A percentile compares a stretch with the other conserved stretches of the same genome.
Evolutionary conservation across 2,329 filamentous ascomycete species (phyloP).

Genomic region (Fusarium solani-melongenae): DNA sequence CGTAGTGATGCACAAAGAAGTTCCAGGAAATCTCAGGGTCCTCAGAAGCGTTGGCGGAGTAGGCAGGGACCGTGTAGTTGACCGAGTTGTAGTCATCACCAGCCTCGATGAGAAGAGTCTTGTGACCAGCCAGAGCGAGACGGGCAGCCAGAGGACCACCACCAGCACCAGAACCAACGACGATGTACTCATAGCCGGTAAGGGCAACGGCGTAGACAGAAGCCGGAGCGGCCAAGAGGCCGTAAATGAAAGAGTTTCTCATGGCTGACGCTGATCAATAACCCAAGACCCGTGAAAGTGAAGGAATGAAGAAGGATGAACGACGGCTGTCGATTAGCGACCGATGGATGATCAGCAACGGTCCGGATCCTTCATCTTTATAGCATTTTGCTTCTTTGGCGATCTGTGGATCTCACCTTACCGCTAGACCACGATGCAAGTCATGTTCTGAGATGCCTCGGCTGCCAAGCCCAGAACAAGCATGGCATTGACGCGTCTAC

Average conservation of each 20-base stretch:
- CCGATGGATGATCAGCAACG: neutral
- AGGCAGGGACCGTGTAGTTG: slow-evolving; percentile 66
- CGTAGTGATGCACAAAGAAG: slow-evolving; percentile 72
- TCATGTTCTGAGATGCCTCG: neutral
- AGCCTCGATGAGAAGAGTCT: slow-evolving; percentile 70
- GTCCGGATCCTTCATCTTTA: neutral
- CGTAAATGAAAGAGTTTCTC: slow-evolving; percentile 25
- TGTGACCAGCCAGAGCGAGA: slow-evolving; percentile 68
- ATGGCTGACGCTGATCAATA: neutral
- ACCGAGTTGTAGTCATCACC: slow-evolving; percentile 66
- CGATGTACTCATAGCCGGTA: slow-evolving; percentile 64
- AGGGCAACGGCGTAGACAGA: slow-evolving; percentile 32
- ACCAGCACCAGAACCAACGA: slow-evolving; percentile 71
- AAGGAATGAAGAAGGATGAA: neutral
- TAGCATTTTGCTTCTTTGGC: neutral
- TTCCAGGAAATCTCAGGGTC: slow-evolving; percentile 69
- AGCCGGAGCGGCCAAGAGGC: slow-evolving; percentile 23
- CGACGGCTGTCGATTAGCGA: neutral
- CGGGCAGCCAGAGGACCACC: slow-evolving; percentile 68
- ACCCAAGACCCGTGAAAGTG: neutral
- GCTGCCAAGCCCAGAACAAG: neutral
- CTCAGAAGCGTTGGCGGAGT: slow-evolving; percentile 64
- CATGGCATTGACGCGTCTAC: neutral
- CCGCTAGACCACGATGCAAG: neutral
- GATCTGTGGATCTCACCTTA: neutral